A percentile compares a stretch with the other conserved stretches of the same genome.
These are phyloP conservation scores for Blastocystis sp. DNA, from an alignment of 352 stramenopile species.

Conservation along the genomic window DNA sequence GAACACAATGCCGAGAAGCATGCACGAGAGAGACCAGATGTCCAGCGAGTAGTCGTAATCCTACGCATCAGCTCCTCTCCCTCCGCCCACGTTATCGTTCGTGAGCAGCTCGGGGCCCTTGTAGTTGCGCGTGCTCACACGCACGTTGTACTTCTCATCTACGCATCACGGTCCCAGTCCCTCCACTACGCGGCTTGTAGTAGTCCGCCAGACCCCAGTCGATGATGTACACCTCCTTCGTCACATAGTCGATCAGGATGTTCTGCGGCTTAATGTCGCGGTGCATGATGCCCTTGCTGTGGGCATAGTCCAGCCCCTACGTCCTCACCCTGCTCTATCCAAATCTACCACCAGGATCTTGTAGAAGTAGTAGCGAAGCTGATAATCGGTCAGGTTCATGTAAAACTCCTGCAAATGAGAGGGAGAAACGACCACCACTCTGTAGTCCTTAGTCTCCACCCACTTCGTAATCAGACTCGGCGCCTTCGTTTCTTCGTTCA, in stretches of 20 bases:
- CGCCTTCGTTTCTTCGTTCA: slow-evolving; percentile 96
- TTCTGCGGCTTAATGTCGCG: slow-evolving; percentile 99
- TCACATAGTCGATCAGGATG: slow-evolving; percentile 98
- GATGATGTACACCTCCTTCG: slow-evolving; percentile 93
- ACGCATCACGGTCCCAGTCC: neutral
- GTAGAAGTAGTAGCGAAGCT: slow-evolving; percentile 99
- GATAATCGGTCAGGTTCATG: slow-evolving; percentile 85
- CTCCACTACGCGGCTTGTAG: slow-evolving; percentile 84
- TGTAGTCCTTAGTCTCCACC: slow-evolving; percentile 98
- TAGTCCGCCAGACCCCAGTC: slow-evolving; percentile 99
- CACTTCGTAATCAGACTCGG: slow-evolving; percentile 97
- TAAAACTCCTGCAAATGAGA: slow-evolving; percentile 81
- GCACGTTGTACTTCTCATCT: slow-evolving; percentile 88
- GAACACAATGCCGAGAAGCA: slow-evolving; percentile 88
- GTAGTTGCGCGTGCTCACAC: slow-evolving; percentile 96
- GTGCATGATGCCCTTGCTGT: slow-evolving; percentile 99
- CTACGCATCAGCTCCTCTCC: slow-evolving; percentile 79
- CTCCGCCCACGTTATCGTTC: slow-evolving; percentile 75
- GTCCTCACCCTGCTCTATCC: neutral
- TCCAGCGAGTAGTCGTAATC: slow-evolving; percentile 99
- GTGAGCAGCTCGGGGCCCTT: slow-evolving; percentile 97
- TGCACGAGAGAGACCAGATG: slow-evolving; percentile 98
- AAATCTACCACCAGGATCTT: slow-evolving; percentile 75
- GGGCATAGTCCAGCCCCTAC: slow-evolving; percentile 95
- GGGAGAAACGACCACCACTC: neutral